Base-by-base conservation (phyloP, 2,329 filamentous ascomycete species). In the Fusarium secorum region DNA sequence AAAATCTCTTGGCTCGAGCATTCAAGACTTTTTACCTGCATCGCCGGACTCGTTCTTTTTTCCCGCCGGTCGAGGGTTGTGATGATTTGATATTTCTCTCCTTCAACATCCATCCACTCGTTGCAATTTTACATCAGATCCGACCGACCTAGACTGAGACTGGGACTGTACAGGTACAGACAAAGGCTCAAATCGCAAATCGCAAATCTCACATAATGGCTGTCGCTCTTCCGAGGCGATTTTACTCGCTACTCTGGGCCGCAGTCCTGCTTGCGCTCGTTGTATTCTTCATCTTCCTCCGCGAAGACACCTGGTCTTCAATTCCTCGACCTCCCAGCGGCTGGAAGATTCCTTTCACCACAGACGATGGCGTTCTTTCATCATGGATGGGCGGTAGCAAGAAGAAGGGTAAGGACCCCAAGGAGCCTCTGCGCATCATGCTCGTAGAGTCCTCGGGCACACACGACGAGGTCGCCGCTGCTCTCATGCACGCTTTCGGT, bases 381-480 rank as follows among this genome's bases (percentile, higher is more conserved):
- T 71, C 68, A 32, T 71, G 68, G 68, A 72, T 65, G 68, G 68
- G 68, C 7, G 48, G 42, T 22, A 54, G 22, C 39, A 53, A 42
- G 33, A 60, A 60, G 53, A 55, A 53, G 32, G 64, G 38, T 18
- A 71, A 68, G 58, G 44, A 58, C 20, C 64, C 54, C 14, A 48
- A 66, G 4, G 66, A 71, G 22, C 68, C 72, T 38, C 60, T 76
- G 35, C 72, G 72, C 45, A 74, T 77, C 32, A 58, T 76, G 55
- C 71, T 77, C 42, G n/a, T 71, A 26, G 75, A 77, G 71, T 66
- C 74, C n/a, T 66, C 64, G 24, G 74, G 75, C 28, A 74, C 71
- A 9, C 75, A 77, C 69, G 75, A 77, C 33, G 75, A 77, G 64
- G 75, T 77, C 24, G 63, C 68, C 18, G 72, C 75, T 42, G 75